A percentile compares a stretch with the other conserved stretches of the same genome.
Evolutionary conservation across 1,284 basidiomycete genomes (phyloP).

Genomic region (Meira miltonrushii): DNA sequence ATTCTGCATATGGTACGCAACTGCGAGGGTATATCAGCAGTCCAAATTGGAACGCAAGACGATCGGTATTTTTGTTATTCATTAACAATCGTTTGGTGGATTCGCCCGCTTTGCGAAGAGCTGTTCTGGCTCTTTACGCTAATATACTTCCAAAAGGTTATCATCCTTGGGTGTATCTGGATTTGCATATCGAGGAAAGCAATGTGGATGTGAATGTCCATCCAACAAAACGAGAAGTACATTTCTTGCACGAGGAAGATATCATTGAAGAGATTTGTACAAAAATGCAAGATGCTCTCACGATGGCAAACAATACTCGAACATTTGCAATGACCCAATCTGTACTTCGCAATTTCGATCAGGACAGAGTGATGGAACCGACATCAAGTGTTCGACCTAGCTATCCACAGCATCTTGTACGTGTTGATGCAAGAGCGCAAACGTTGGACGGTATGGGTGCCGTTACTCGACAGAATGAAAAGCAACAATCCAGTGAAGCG

Average conservation of each 20-base stretch:
- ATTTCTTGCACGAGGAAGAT: conserved; percentile 86
- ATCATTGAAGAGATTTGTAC: conserved; percentile 73
- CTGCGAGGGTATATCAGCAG: conserved; percentile 72
- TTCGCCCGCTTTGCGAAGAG: conserved; percentile 76
- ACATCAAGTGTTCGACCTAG: conserved; percentile 1
- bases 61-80: conserved; percentile 80
- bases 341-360: conserved; percentile 2
- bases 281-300: conserved; percentile 23
- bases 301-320: conserved; percentile 41
- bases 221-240: conserved; percentile 93
- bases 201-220: conserved; percentile 96
- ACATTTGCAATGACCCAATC: conserved; percentile 33
- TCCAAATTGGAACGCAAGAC: conserved; percentile 83
- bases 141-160: conserved; percentile 84
- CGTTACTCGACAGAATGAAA: neutral
- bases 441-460: conserved; percentile 73
- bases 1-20: conserved; percentile 25
- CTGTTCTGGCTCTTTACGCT: conserved; percentile 79
- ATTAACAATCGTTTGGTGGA: conserved; percentile 97
- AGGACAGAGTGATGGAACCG: neutral
- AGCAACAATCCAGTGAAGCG: neutral
- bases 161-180: conserved; percentile 85
- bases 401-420: conserved; percentile 80
- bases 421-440: conserved; percentile 78
- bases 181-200: conserved; percentile 75